A percentile compares a stretch with the other conserved stretches of the same genome.
These are phyloP conservation scores for Pseudotsuga menziesii DNA, from an alignment of 75 land plant species.

Conservation along the genomic window DNA sequence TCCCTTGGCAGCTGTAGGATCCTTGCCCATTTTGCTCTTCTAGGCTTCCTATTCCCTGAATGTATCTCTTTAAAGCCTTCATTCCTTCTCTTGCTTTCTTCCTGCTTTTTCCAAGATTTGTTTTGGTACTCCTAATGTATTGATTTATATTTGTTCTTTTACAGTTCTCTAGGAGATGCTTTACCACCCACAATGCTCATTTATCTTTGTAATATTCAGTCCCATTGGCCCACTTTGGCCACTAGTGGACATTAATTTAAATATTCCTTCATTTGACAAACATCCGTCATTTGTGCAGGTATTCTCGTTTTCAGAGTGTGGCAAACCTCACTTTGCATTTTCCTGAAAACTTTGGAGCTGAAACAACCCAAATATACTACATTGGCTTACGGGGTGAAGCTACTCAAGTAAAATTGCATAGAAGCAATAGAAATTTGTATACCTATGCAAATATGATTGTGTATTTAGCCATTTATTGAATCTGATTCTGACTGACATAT, in stretches of 20 bases:
- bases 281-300: conserved; percentile 33
- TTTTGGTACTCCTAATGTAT: no score
- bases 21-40: no score
- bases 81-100: no score
- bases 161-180: no score
- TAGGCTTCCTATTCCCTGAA: no score
- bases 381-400: conserved; percentile 96
- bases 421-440: background rate
- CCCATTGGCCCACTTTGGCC: no score
- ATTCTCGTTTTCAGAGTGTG: conserved; percentile 91
- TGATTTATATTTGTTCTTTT: no score
- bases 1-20: no score
- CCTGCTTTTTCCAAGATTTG: no score
- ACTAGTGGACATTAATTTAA: background rate
- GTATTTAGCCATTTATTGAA: background rate
- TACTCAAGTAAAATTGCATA: conserved; percentile 52
- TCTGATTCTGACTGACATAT: background rate
- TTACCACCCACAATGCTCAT: no score
- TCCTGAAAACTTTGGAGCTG: conserved; percentile 85
- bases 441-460: background rate
- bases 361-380: conserved; percentile 66
- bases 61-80: no score
- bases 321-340: conserved; percentile 90
- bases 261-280: background rate
- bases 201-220: no score